Conservation (phyloP, 2,329 filamentous ascomycete species). For the Colletotrichum nymphaeae region DNA sequence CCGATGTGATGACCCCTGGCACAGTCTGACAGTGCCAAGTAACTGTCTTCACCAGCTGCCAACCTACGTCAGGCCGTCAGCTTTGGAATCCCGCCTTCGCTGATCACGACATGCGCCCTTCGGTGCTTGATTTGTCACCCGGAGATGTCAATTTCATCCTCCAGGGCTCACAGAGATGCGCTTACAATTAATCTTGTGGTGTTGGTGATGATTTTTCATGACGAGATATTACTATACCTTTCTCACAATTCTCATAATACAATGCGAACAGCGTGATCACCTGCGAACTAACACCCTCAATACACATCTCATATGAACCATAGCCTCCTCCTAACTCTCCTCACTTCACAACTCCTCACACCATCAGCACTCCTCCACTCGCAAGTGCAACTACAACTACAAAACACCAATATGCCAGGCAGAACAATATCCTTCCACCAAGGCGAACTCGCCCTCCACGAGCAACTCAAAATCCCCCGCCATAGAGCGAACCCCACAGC, state of each 20-base stretch:
- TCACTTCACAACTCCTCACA: background rate
- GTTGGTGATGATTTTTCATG: background rate
- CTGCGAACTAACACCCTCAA: background rate
- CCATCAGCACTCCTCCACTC: background rate
- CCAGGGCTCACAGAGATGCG: background rate
- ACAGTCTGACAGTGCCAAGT: background rate
- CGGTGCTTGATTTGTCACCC: slow-evolving; percentile 29
- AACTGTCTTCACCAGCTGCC: background rate
- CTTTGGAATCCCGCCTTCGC: background rate
- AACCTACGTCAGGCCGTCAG: background rate
- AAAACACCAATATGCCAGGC: slow-evolving; percentile 41
- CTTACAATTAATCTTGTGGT: too few species aligned
- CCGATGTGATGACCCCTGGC: background rate
- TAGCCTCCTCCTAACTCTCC: background rate
- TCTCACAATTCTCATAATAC: background rate
- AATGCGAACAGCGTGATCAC: background rate
- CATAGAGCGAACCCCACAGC: slow-evolving; percentile 73
- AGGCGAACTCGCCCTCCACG: slow-evolving; percentile 75
- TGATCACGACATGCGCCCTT: slow-evolving; percentile 23
- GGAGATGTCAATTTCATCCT: background rate
- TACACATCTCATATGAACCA: slow-evolving; percentile 19
- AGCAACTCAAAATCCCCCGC: slow-evolving; percentile 67
- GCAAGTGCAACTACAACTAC: background rate
- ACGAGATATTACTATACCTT: background rate
- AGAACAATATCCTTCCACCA: slow-evolving; percentile 63